A percentile compares a stretch with the other conserved stretches of the same genome.
Conservation (phyloP, 176 grass and related monocot genomes). For the Elaeis guineensis region DNA sequence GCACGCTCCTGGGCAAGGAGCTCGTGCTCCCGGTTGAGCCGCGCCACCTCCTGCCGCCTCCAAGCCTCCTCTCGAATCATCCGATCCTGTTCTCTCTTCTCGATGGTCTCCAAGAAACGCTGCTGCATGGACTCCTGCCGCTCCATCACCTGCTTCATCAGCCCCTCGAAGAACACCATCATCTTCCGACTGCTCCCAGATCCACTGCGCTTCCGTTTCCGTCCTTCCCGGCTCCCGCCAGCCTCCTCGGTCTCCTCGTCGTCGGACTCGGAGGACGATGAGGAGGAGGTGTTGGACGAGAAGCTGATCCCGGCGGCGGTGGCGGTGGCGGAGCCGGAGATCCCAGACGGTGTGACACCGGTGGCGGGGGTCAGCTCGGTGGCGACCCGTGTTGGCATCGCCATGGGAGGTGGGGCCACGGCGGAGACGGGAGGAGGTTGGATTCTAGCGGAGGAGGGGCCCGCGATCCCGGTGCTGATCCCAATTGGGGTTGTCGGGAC, state of each 20-base stretch:
- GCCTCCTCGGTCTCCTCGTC: constrained; percentile 63
- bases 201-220: not conserved
- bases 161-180: constrained; percentile 84
- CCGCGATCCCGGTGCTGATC: not conserved
- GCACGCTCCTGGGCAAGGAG: constrained; percentile 72
- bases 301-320: constrained; percentile 51
- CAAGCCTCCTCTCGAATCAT: constrained; percentile 98
- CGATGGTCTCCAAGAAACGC: constrained; percentile 76
- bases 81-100: constrained; percentile 88
- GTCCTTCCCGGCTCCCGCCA: constrained; percentile 15
- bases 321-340: constrained; percentile 19
- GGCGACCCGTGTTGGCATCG: not conserved
- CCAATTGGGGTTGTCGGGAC: constrained; percentile 3
- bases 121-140: constrained; percentile 96
- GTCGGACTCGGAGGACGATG: constrained; percentile 63
- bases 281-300: constrained; percentile 69
- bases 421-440: constrained; percentile 5
- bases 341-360: not conserved
- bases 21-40: constrained; percentile 79
- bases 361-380: not conserved
- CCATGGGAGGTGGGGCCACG: not conserved
- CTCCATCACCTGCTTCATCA: constrained; percentile 92
- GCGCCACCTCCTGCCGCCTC: constrained; percentile 84
- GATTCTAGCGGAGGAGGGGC: constrained; percentile 1
- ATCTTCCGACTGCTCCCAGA: constrained; percentile 41